Evolutionary conservation across 345 rosid species (phyloP).

Genomic region (Dipteronia dyeriana): DNA sequence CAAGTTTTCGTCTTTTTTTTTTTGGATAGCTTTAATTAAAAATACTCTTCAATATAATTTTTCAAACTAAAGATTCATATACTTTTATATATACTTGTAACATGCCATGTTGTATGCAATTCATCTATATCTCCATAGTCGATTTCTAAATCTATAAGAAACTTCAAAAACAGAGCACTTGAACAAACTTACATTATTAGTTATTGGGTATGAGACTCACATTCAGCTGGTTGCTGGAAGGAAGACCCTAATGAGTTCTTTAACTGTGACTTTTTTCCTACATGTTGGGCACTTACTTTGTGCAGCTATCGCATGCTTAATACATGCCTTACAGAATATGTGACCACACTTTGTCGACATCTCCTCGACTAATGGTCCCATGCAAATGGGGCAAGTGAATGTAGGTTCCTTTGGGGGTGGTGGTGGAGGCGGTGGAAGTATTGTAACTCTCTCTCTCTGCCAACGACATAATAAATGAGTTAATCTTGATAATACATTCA

Average conservation of each 20-base stretch:
- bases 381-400: constrained; percentile 89
- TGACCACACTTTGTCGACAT: constrained; percentile 93
- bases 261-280: constrained; percentile 64
- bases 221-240: constrained; percentile 69
- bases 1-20: background rate
- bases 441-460: constrained; percentile 37
- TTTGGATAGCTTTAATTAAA: background rate
- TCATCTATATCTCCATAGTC: background rate
- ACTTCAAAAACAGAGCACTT: background rate
- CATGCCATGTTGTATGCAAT: background rate
- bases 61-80: background rate
- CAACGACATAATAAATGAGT: background rate
- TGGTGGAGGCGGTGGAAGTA: constrained; percentile 28
- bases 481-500: constrained; percentile 17
- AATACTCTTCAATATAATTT: constrained; percentile 4
- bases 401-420: constrained; percentile 67
- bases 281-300: constrained; percentile 90
- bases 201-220: constrained; percentile 23
- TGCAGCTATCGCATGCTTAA: constrained; percentile 51
- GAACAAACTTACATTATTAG: constrained; percentile 30
- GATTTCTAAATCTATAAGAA: background rate
- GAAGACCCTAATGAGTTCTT: constrained; percentile 79
- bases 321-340: constrained; percentile 83
- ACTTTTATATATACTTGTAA: background rate
- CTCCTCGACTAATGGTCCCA: constrained; percentile 76